Evolutionary conservation across 2,329 filamentous ascomycete genomes (phyloP).

Genomic region (Talaromyces sp.): DNA sequence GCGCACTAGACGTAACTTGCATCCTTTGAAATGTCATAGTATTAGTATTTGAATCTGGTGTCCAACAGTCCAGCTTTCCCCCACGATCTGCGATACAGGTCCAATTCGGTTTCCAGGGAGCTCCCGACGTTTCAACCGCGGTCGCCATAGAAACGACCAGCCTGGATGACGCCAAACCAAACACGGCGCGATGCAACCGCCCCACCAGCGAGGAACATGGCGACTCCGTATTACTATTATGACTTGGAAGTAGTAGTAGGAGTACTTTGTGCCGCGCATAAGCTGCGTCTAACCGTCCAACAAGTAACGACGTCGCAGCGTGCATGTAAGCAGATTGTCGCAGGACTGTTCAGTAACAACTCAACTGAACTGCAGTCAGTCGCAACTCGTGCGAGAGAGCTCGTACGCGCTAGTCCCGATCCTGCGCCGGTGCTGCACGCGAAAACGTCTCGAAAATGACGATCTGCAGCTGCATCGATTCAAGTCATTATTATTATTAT

Average conservation of each 20-base stretch:
- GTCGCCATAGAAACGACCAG: background rate
- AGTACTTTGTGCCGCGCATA: background rate
- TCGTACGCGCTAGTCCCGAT: background rate
- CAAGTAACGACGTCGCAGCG: background rate
- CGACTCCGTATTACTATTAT: background rate
- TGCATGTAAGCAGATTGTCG: background rate
- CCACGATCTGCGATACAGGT: no score
- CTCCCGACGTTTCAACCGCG: background rate
- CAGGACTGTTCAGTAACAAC: no score
- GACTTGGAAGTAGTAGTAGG: no score
- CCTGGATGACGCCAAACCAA: background rate
- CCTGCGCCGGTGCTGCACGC: background rate
- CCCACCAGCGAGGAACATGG: background rate
- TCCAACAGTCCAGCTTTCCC: no score
- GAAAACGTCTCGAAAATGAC: slow-evolving; percentile 1
- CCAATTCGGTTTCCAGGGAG: no score
- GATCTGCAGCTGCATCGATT: background rate
- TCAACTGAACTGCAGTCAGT: no score
- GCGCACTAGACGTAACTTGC: background rate
- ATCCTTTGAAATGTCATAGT: no score
- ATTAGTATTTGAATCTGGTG: no score
- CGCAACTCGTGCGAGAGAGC: background rate
- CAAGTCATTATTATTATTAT: no score
- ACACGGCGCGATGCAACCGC: background rate
- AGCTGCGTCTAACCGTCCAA: no score